A percentile compares a stretch with the other conserved stretches of the same genome.
Evolutionary conservation across 345 rosid genomes (phyloP).

Genomic region (Eucalyptus decipiens): DNA sequence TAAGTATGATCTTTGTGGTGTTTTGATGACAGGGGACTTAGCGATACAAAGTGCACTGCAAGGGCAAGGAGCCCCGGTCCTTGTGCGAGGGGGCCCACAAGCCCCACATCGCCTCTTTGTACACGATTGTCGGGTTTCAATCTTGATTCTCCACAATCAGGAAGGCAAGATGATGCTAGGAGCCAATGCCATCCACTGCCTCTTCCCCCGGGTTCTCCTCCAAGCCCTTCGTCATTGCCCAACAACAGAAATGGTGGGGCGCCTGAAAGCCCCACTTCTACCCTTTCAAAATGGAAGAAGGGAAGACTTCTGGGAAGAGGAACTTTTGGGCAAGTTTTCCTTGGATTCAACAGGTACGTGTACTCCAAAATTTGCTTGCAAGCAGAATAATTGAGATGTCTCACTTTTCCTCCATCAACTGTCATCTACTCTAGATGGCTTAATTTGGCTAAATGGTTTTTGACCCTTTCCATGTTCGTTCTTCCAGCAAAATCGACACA

Average conservation of each 20-base stretch:
- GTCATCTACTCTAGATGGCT: not conserved
- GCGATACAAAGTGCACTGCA: conserved; percentile 23
- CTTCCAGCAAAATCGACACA: not conserved
- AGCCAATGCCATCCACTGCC: conserved; percentile 76
- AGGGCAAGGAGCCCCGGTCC: conserved; percentile 44
- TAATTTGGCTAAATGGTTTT: not conserved
- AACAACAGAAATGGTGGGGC: conserved; percentile 24
- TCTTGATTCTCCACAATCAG: conserved; percentile 46
- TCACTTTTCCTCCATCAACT: not conserved
- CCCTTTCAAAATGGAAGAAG: conserved; percentile 65
- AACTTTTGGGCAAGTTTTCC: conserved; percentile 91
- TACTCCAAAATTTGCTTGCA: not conserved
- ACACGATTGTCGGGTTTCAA: conserved; percentile 30
- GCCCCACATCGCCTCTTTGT: conserved; percentile 79
- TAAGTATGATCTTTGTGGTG: conserved; percentile 1
- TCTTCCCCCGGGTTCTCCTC: conserved; percentile 89
- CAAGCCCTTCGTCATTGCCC: conserved; percentile 53
- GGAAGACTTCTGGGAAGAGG: conserved; percentile 93
- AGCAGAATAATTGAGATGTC: not conserved
- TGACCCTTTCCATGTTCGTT: not conserved
- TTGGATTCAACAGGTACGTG: conserved; percentile 81
- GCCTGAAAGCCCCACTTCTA: conserved; percentile 13
- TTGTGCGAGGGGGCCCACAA: conserved; percentile 42
- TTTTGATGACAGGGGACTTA: conserved; percentile 29
- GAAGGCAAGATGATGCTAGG: conserved; percentile 49